Percentiles rank a stretch among this genome's conserved stretches.
Evolutionary conservation across 345 rosid genomes (phyloP).

Genomic region (Salix udensis): DNA sequence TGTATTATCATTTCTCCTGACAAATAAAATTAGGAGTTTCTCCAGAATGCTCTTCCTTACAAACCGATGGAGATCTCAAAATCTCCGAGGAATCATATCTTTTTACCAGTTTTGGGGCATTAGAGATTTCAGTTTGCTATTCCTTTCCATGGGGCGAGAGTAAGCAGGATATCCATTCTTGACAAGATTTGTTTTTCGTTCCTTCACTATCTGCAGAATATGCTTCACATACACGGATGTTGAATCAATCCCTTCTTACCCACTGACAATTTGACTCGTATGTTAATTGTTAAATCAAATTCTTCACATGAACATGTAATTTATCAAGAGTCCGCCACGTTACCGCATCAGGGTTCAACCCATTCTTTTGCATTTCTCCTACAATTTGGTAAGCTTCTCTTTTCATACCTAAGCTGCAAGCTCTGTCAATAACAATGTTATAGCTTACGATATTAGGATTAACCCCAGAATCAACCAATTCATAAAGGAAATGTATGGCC

Average conservation of each 20-base stretch:
- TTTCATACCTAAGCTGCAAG: constrained; percentile 60
- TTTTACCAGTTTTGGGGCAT: too few relatives aligned
- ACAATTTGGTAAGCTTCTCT: constrained; percentile 79
- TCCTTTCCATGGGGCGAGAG: too few relatives aligned
- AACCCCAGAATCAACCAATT: constrained; percentile 64
- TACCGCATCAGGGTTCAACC: constrained; percentile 67
- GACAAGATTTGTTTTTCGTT: too few relatives aligned
- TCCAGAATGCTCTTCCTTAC: neutral
- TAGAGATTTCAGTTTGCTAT: neutral
- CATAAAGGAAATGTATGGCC: constrained; percentile 75
- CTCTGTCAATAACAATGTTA: constrained; percentile 65
- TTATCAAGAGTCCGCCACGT: constrained; percentile 86
- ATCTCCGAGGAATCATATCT: too few relatives aligned
- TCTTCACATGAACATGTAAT: constrained; percentile 35
- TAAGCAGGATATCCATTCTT: too few relatives aligned
- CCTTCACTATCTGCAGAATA: neutral
- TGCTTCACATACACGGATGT: neutral
- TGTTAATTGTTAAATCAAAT: neutral
- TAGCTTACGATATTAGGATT: constrained; percentile 64
- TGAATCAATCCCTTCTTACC: too few relatives aligned
- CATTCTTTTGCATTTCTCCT: constrained; percentile 69
- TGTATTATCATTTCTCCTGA: too few relatives aligned
- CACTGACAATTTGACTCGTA: constrained; percentile 6
- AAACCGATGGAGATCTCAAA: neutral
- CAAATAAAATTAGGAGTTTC: neutral